Conservation (phyloP, 225 moss, liverwort and hornwort genomes). For the Asterella californica region DNA sequence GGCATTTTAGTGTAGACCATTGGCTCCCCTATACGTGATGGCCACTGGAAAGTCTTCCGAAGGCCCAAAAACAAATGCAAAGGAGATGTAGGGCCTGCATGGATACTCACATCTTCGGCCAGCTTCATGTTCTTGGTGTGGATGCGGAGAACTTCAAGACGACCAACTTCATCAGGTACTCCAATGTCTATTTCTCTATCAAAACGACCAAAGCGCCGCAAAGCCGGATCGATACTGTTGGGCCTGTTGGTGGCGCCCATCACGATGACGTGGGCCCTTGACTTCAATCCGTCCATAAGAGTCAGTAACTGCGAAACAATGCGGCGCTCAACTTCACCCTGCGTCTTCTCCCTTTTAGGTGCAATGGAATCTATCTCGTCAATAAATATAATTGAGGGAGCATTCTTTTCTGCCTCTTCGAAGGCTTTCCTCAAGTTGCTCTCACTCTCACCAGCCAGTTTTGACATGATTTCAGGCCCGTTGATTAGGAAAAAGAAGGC, state of each 20-base stretch:
- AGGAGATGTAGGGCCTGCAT: neutral
- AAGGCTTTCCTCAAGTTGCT: slow-evolving; percentile 89
- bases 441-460: slow-evolving; percentile 90
- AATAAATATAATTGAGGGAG: slow-evolving; percentile 85
- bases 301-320: slow-evolving; percentile 91
- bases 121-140: slow-evolving; percentile 67
- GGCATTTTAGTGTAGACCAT: neutral
- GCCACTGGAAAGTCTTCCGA: too few relatives aligned
- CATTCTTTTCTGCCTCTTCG: slow-evolving; percentile 94
- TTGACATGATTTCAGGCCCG: slow-evolving; percentile 95
- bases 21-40: neutral
- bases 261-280: slow-evolving; percentile 72
- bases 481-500: slow-evolving; percentile 94
- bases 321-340: slow-evolving; percentile 88
- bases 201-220: slow-evolving; percentile 47
- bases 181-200: slow-evolving; percentile 49
- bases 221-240: slow-evolving; percentile 45
- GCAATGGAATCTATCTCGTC: slow-evolving; percentile 94
- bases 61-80: neutral
- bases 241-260: slow-evolving; percentile 51
- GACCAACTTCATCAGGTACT: slow-evolving; percentile 46
- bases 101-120: slow-evolving; percentile 66
- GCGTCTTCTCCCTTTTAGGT: slow-evolving; percentile 90
- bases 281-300: slow-evolving; percentile 95
- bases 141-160: slow-evolving; percentile 43